Conservation (phyloP, 192 early-diverging fungal genomes). For the Dispira parvispora region DNA sequence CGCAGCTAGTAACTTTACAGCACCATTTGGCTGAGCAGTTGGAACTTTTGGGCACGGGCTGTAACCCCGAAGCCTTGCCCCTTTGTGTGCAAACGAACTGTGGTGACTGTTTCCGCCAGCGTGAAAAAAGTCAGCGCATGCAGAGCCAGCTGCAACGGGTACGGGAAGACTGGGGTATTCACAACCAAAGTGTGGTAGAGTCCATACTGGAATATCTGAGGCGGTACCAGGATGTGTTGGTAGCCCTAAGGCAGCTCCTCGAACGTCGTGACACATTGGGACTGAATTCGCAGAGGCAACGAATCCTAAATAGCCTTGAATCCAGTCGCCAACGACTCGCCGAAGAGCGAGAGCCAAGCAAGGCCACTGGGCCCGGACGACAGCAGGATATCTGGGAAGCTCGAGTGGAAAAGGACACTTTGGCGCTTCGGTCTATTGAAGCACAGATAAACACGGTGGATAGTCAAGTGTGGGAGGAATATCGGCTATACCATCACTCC, state of each 20-base stretch:
- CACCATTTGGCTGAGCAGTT: background rate
- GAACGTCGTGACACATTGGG: background rate
- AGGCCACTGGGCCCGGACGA: background rate
- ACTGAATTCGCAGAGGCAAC: background rate
- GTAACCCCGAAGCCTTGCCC: background rate
- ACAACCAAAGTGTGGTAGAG: background rate
- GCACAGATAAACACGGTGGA: background rate
- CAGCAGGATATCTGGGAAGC: background rate
- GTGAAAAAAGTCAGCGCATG: background rate
- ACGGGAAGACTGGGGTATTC: background rate
- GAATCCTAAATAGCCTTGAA: background rate
- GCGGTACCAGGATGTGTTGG: constrained; percentile 7
- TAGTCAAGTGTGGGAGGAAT: background rate
- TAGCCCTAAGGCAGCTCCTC: constrained; percentile 5
- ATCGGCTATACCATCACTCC: background rate
- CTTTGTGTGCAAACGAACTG: background rate
- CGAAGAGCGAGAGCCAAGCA: background rate
- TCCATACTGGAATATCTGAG: background rate
- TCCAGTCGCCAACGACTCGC: background rate
- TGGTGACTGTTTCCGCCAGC: background rate
- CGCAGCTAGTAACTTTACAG: background rate
- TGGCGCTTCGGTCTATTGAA: background rate
- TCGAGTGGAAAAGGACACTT: background rate
- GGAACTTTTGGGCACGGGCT: background rate
- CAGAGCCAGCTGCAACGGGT: background rate